Conservation (phyloP, 805 yeast species). For the Ogataea chonburiensis region DNA sequence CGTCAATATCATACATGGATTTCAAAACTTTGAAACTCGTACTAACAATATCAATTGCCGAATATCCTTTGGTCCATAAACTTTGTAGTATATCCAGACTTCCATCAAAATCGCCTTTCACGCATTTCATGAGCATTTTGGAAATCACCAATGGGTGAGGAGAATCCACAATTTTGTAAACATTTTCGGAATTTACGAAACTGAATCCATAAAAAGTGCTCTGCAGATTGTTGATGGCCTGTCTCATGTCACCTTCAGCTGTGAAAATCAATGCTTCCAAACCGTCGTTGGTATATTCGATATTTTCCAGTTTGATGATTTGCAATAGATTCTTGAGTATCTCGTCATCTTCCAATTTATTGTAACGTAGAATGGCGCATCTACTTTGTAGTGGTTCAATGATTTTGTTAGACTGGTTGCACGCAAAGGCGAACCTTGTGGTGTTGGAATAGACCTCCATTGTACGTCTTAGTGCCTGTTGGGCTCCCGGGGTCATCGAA, state of each 20-base stretch:
- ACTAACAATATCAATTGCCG: conserved; percentile 89
- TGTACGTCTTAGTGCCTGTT: conserved; percentile 88
- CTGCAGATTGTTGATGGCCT: conserved; percentile 91
- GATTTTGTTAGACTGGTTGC: conserved; percentile 91
- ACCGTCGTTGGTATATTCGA: conserved; percentile 84
- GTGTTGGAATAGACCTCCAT: conserved; percentile 96
- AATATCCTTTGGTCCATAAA: conserved; percentile 88
- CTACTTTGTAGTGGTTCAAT: conserved; percentile 96
- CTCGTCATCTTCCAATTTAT: conserved; percentile 79
- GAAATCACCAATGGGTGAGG: conserved; percentile 90
- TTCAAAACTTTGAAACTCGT: conserved; percentile 88
- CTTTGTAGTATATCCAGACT: conserved; percentile 62
- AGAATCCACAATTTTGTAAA: conserved; percentile 91
- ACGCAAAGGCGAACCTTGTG: conserved; percentile 97
- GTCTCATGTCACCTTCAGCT: conserved; percentile 99
- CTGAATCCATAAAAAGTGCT: conserved; percentile 94
- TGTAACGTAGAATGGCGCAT: conserved; percentile 89
- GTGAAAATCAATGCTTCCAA: conserved; percentile 89
- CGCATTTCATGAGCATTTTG: conserved; percentile 52
- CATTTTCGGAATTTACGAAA: conserved; percentile 86
- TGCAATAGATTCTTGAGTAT: conserved; percentile 74
- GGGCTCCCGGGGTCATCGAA: conserved; percentile 96
- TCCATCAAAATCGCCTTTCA: conserved; percentile 48
- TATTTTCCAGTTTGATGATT: conserved; percentile 65
- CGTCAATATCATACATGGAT: conserved; percentile 64